phyloP scores from a whole-genome alignment of 2,329 filamentous ascomycete genomes.

The Madurella fahalii region DNA sequence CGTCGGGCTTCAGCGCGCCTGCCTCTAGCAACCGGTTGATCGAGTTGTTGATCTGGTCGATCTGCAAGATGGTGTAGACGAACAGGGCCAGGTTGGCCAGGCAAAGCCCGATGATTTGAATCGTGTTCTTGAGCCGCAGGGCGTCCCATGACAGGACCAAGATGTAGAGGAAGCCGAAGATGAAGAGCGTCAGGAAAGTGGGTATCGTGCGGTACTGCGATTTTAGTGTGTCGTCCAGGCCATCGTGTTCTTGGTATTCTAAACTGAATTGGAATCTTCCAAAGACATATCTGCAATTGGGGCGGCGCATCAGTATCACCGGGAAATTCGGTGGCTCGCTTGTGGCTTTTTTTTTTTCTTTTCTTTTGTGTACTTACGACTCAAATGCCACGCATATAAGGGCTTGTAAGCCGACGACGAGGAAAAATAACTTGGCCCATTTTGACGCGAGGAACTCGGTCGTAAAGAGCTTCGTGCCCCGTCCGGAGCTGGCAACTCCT shows the following conservation, averaged over 20 bases:
- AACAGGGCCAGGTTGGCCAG: slow-evolving; percentile 87
- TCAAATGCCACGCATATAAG: slow-evolving; percentile 78
- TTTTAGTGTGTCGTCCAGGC: slow-evolving; percentile 36
- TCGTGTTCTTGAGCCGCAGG: slow-evolving; percentile 91
- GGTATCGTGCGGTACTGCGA: slow-evolving; percentile 71
- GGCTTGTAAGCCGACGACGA: slow-evolving; percentile 70
- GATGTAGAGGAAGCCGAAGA: slow-evolving; percentile 94
- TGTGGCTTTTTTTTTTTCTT: too few species aligned
- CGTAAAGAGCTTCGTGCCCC: slow-evolving; percentile 25
- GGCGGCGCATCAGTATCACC: slow-evolving; percentile 6
- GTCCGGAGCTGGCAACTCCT: slow-evolving; percentile 31
- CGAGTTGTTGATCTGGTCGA: slow-evolving; percentile 80
- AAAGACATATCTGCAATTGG: slow-evolving; percentile 71
- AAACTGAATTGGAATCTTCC: slow-evolving; percentile 72
- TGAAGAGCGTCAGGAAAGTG: slow-evolving; percentile 92
- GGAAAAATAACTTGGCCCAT: slow-evolving; percentile 87
- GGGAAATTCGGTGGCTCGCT: not conserved
- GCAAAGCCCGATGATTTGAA: slow-evolving; percentile 94
- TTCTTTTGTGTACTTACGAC: slow-evolving; percentile 56
- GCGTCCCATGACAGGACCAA: slow-evolving; percentile 89
- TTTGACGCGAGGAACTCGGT: slow-evolving; percentile 77
- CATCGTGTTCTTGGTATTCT: slow-evolving; percentile 36
- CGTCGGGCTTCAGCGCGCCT: slow-evolving; percentile 40
- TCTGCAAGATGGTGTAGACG: slow-evolving; percentile 89
- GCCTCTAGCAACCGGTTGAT: slow-evolving; percentile 49